Evolutionary conservation across 257 asterid genomes (phyloP), one percentile per base, ranked within the genome.

Genomic region (Ilex aquifolium): DNA sequence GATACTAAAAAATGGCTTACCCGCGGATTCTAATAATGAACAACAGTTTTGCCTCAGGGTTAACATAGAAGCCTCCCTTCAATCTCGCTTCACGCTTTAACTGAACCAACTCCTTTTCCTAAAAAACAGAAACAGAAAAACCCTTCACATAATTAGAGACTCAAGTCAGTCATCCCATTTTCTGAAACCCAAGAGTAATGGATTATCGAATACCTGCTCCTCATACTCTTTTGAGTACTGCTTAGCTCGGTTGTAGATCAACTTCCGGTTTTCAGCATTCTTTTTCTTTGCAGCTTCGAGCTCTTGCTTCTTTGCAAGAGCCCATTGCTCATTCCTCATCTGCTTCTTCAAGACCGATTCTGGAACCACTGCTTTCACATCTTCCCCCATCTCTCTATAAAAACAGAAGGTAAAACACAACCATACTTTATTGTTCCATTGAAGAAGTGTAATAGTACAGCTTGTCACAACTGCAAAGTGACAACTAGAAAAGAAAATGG

Each of bases 41-140:
- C 42, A 82, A 63, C 68, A 82, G 65, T 69, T 82, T 81, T 36
- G 87, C 78, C 60, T 81, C 87, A 31, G 87, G 82, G 62, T 68
- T 69, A 39, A 81, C 86, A 52, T 81, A 81, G 58, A 81, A 81
- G 30, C 84, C 87, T 27, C 87, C 87, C 57, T 81, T 78, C 79
- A 78, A 44, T 65, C 87, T 78, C 0, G 87, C 82, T 79, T 82
- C 82, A 13, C 84, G 87, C 78, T 82, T 82, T 76, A 82, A 62
- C 42, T 74, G 82, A 60, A 82, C 73, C 55, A 82, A 67, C 75
- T 82, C 87, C 80, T 54, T 65, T 5, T 76, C 80, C 87, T 82
- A 42, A 51, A 70, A 51, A 6, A 62, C 49, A 59, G 3, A 21
- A 21, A 4, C 13, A 50, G 65, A 16, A 31, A 46, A 10, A 44